Evolutionary conservation across 805 yeast genomes (phyloP), one percentile per base, ranked within the genome.

Genomic region (Metschnikowia similis): DNA sequence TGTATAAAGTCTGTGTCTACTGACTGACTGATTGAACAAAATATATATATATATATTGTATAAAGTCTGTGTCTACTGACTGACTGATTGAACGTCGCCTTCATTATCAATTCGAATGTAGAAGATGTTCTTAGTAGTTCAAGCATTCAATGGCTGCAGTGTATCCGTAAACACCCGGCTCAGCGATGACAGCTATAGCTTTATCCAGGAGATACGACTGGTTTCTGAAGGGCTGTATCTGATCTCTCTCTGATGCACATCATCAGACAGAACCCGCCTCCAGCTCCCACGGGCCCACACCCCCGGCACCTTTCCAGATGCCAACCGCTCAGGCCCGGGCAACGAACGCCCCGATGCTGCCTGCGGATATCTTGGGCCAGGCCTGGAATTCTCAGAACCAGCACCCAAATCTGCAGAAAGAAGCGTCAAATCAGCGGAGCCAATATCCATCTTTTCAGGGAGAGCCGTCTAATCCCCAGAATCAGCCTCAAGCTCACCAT

Each of bases 241-340:
- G n/a, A n/a, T n/a, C n/a, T 77, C 81, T 58, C 81, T 65, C 41
- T 75, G 76, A 51, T 77, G 81, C 34, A 76, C 77, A 56, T 77
- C 77, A 35, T 81, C 44, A 41, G 44, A n/a, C 36, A 13, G 37
- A 41, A 9, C 10, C 8, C 4, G 3, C 36, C 30, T 6, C 27
- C 27, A 8, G 11, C 35, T n/a, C 14, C 21, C 35, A 32, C 16
- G 21, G 16, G 29, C 34, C 37, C 14, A 8, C 30, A 5, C 42
- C 31, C 6, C 34, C 28, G 34, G 32, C 16, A 10, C 46, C 46
- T 6, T 34, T 34, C 30, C 41, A 38, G 41, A 38, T 6, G 41
- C 10, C 30, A 8, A 35, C 16, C 16, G 7, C 16, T 27, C 34
- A 21, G 17, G 6, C 28, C 26, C 45, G 21, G 21, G 21, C 21